Percentiles rank a stretch among this genome's conserved stretches.
Evolutionary conservation across 2,329 filamentous ascomycete species (phyloP).

Genomic region (Fonsecaea monophora): DNA sequence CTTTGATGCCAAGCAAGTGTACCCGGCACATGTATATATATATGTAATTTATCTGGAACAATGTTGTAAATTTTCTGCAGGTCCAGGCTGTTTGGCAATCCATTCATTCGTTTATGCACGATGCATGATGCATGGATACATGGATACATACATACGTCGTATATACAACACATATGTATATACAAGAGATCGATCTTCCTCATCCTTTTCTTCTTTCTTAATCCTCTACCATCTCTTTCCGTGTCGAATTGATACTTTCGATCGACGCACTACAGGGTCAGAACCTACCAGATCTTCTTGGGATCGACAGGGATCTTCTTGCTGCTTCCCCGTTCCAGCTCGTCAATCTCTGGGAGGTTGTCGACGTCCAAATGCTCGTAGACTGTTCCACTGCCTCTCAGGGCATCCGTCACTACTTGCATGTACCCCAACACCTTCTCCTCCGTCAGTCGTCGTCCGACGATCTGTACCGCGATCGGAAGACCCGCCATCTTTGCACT

Average conservation of each 20-base stretch:
- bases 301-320: constrained; percentile 25
- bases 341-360: constrained; percentile 29
- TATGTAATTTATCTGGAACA: too few relatives aligned
- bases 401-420: constrained; percentile 76
- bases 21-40: too few relatives aligned
- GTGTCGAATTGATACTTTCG: background rate
- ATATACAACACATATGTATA: too few relatives aligned
- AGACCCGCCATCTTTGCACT: constrained; percentile 82
- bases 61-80: too few relatives aligned
- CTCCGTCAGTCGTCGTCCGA: constrained; percentile 80
- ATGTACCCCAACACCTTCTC: constrained; percentile 86
- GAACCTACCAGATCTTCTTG: constrained; percentile 25
- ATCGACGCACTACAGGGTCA: background rate
- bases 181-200: too few relatives aligned
- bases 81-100: too few relatives aligned
- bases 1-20: too few relatives aligned
- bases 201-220: background rate
- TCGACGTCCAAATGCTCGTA: constrained; percentile 59
- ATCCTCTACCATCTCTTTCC: background rate
- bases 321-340: constrained; percentile 15
- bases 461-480: constrained; percentile 83
- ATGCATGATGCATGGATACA: too few relatives aligned
- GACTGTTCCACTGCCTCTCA: constrained; percentile 62
- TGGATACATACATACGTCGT: too few relatives aligned
- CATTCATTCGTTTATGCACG: too few relatives aligned